A percentile compares a stretch with the other conserved stretches of the same genome.
These are phyloP conservation scores for Myriosclerotinia duriaeana DNA, from an alignment of 2,329 filamentous ascomycete species.

Conservation along the genomic window DNA sequence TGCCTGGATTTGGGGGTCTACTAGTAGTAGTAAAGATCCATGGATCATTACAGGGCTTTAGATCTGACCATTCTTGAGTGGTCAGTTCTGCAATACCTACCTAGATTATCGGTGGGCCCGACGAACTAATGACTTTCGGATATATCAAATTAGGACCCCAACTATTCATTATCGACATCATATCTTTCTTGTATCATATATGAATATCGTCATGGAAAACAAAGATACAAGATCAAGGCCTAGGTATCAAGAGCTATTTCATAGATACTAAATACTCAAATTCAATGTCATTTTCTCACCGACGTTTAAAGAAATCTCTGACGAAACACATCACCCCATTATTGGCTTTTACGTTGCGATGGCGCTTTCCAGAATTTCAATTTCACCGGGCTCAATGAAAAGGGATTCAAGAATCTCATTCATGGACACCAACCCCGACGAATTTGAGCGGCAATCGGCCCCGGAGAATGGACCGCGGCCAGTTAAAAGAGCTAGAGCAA, in stretches of 20 bases:
- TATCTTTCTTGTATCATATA: slow-evolving; percentile 18
- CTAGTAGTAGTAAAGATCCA: no score
- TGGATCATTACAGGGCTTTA: slow-evolving; percentile 24
- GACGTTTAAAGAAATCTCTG: not conserved
- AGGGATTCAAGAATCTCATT: not conserved
- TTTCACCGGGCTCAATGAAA: not conserved
- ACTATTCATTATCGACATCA: slow-evolving; percentile 23
- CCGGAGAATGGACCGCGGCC: slow-evolving; percentile 27
- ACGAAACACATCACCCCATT: not conserved
- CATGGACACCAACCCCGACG: not conserved
- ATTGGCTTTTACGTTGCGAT: slow-evolving; percentile 5
- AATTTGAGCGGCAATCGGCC: slow-evolving; percentile 27
- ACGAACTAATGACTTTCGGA: slow-evolving; percentile 26
- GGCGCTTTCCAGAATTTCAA: not conserved
- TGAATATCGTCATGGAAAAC: not conserved
- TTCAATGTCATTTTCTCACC: slow-evolving; percentile 11
- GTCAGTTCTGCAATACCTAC: slow-evolving; percentile 18
- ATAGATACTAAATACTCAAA: not conserved
- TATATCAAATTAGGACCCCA: slow-evolving; percentile 24
- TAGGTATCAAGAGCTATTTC: not conserved
- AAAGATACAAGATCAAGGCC: not conserved
- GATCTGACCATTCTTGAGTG: slow-evolving; percentile 15
- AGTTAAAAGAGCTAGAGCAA: slow-evolving; percentile 35
- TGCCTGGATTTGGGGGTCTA: slow-evolving; percentile 16
- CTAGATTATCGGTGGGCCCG: slow-evolving; percentile 30